Percentiles rank a stretch among this genome's conserved stretches.
phyloP scores from a whole-genome alignment of 176 grass and related monocot genomes.

The Oryza australiensis region DNA sequence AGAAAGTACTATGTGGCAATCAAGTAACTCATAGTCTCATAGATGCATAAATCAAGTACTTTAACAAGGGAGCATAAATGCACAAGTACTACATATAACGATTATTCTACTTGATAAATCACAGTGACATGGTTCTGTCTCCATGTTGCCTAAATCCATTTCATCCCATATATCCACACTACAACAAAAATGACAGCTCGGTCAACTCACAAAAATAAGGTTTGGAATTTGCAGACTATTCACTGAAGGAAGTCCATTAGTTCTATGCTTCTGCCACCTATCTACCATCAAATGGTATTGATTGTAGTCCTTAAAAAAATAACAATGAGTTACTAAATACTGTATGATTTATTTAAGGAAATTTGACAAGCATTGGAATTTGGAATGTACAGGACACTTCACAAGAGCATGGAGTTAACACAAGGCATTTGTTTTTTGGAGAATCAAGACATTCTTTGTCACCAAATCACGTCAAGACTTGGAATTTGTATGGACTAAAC shows the following conservation, averaged over 20 bases:
- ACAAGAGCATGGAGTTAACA: no score
- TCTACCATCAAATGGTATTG: no score
- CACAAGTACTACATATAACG: neutral
- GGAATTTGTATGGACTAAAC: neutral
- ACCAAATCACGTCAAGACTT: neutral
- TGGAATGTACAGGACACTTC: no score
- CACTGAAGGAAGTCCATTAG: no score
- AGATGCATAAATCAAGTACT: neutral
- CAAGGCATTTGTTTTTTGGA: neutral
- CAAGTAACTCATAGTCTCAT: neutral
- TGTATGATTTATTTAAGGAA: no score
- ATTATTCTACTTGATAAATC: neutral
- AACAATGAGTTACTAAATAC: no score
- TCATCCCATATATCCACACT: constrained; percentile 11
- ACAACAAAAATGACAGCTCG: neutral
- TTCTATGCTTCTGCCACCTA: no score
- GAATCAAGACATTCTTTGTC: constrained; percentile 21
- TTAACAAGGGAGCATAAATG: neutral
- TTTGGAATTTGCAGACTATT: neutral
- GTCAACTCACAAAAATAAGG: neutral
- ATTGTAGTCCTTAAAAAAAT: no score
- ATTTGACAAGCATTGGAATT: no score
- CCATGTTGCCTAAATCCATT: neutral
- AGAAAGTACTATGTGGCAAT: neutral
- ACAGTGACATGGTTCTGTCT: neutral